Conservation (phyloP, 441 rosid species). For the Dalechampia spathulata region DNA sequence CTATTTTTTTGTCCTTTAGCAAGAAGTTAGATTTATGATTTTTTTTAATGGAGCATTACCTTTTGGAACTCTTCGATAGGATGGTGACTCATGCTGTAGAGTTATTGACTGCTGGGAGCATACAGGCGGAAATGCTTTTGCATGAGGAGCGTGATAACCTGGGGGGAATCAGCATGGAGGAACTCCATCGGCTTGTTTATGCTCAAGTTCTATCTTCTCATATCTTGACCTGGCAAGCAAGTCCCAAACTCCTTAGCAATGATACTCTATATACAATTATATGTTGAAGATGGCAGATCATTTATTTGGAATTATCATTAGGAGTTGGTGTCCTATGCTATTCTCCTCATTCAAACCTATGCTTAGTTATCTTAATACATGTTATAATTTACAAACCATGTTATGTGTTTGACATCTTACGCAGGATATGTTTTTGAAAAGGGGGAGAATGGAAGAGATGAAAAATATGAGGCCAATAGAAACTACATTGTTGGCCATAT, state of each 20-base stretch:
- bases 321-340: neutral
- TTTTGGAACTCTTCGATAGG: constrained; percentile 37
- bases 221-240: constrained; percentile 93
- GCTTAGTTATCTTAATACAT: neutral
- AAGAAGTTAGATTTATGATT: neutral
- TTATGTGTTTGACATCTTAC: neutral
- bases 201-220: constrained; percentile 96
- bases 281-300: constrained; percentile 6
- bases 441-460: no score
- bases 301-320: neutral
- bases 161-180: constrained; percentile 77
- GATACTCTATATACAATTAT: neutral
- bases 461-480: no score
- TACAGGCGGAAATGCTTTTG: constrained; percentile 65
- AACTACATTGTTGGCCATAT: no score
- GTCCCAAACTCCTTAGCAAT: constrained; percentile 16
- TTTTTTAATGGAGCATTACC: neutral
- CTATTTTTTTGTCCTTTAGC: neutral
- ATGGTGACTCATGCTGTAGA: constrained; percentile 91
- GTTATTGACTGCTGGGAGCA: constrained; percentile 71
- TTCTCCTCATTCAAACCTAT: neutral
- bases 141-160: constrained; percentile 59
- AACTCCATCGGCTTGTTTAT: constrained; percentile 82
- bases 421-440: no score
- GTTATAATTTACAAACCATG: neutral